Base-by-base conservation (phyloP, 1,139 yeast genomes). In the Petasospora rhodanensis region DNA sequence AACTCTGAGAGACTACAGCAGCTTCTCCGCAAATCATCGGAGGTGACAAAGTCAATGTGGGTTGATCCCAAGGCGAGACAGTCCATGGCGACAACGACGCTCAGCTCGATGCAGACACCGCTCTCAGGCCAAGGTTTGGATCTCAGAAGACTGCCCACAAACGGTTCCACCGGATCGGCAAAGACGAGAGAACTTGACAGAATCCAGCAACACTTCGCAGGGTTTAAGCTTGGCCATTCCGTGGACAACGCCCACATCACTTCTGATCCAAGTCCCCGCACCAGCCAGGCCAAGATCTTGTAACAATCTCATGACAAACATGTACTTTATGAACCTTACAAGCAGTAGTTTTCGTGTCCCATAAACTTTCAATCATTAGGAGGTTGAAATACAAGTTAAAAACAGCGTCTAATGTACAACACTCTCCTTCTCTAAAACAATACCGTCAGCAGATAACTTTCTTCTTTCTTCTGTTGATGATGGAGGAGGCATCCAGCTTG, bases 401-500 rank as follows among this genome's bases (percentile, higher is more conserved):
- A n/a, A n/a, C n/a, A n/a, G n/a, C n/a, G n/a, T n/a, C n/a, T n/a
- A n/a, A n/a, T n/a, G n/a, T n/a, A n/a, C n/a, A n/a, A n/a, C n/a
- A n/a, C n/a, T n/a, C n/a, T n/a, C n/a, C n/a, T n/a, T n/a, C n/a
- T n/a, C n/a, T n/a, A n/a, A 10, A 16, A 16, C 12, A 15, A 29
- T 5, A 14, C 16, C 22, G n/a, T 18, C 28, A 45, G 17, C 48
- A 34, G 18, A 45, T 28, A 12, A 51, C 52, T 34, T 61, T 62
- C 40, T 65, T 60, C 39, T 73, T 76, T 53, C 94, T 71, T 58
- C 95, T 74, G 48, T 79, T 89, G 36, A 87, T 64, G 34, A 87
- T 76, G 2, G 95, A 80, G 2, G 96, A 87, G 8, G 89, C 84
- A 34, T 79, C 79, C 49, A 87, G 62, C 43, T 76, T 75, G 52